Base-by-base conservation (phyloP, 2,329 filamentous ascomycete species). In the Phialocephala sp. region DNA sequence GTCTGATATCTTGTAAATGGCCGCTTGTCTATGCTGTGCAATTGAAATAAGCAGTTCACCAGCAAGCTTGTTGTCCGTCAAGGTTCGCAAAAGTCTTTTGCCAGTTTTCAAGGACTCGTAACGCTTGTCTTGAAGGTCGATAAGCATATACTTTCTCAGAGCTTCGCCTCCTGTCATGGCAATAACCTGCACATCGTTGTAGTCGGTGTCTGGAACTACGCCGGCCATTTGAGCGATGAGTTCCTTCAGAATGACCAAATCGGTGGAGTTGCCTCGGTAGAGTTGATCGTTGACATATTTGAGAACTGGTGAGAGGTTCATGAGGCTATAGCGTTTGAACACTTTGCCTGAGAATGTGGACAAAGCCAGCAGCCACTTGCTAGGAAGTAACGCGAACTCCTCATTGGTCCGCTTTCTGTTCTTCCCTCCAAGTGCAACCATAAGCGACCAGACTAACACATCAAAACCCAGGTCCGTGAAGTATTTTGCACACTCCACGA, bases 401-500 rank as follows among this genome's bases (percentile, higher is more conserved):
- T 84, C 84, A 72, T 88, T 87, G 5, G 85, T 89, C 41, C 88
- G 83, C 73, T 87, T 89, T 73, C 88, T 82, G 61, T 85, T 83
- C 69, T 88, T 87, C 59, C 86, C 86, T 62, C 87, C 87, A 14
- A 90, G 80, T 1, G 88, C 88, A 74, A 89, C 96, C 79, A 99
- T 87, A 54, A 99, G 82, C 22, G 93, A 92, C 93, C 94, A 99
- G 3, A 93, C 91, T 54, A 99, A 83, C 37, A 97, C 92, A 77
- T 99, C 95, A 76, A 97, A 97, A 0, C 92, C 94, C 43, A 99
- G 81, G 62, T 92, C 89, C 1, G 94, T 97, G 72, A 98, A 97
- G 76, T 97, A 97, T 73, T 92, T 90, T 45, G 92, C 93, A 74
- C 94, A 97, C 76, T 97, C 93, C 15, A 98, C 94, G 67, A 99